Evolutionary conservation across 164 flowering plant species (phyloP), one percentile per base, ranked within the genome.

Genomic region (Magnolia officinalis): DNA sequence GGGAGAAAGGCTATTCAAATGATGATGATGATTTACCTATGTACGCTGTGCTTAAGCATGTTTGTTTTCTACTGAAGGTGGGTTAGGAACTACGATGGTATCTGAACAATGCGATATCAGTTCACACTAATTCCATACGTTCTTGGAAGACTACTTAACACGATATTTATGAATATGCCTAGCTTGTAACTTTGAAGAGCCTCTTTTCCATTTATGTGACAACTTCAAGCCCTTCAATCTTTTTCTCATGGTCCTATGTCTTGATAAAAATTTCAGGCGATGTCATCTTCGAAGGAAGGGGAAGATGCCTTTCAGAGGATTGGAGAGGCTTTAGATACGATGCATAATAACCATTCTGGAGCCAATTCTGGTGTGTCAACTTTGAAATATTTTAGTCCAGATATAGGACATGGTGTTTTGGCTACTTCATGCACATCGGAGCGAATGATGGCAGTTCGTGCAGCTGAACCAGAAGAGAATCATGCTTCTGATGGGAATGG

Each of bases 321-420:
- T 80, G 90, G 90, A 51, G 88, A 86, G 65, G 86, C 85, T 70
- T 79, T 89, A 75, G 91, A 86, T 75, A 82, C 80, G 59, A 80
- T 78, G 20, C 80, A 76, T 73, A 83, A 73, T 72, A 81, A n/a
- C 70, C 80, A 83, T 51, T 75, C 72, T 11, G 64, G 78, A 18
- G 77, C 77, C 69, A 88, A 85, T 68, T 76, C 84, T 20, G 76
- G 75, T 75, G 68, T 68, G 23, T 67, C 85, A 66, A 50, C 83
- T 63, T 73, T 69, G 55, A 81, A 70, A 78, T 74, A 78, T 70
- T 74, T 49, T 26, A 49, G 80, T 79, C 70, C 72, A 67, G 82
- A 80, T 77, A 24, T 78, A 1, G 71, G 67, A 50, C 73, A 75
- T 74, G 72, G 81, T 26, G 67, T 55, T 66, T 72, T 67, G 24